Percentiles rank a stretch among this genome's conserved stretches.
phyloP scores from a whole-genome alignment of 805 yeast species.

The Ogataea ramenticola region DNA sequence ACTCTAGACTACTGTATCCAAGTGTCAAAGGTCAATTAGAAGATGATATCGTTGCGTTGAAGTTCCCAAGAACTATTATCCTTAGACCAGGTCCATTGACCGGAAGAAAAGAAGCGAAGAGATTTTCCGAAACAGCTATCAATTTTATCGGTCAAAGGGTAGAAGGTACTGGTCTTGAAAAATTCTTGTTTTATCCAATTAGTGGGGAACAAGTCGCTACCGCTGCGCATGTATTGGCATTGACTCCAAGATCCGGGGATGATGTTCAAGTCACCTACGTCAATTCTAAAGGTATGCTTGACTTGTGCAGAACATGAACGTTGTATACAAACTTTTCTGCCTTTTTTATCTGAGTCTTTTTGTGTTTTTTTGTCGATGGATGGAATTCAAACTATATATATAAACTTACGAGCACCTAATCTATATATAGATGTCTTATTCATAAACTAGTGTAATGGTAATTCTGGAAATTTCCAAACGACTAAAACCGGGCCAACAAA shows the following conservation, averaged over 20 bases:
- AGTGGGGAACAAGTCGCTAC: slow-evolving; percentile 60
- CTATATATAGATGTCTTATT: too few relatives aligned
- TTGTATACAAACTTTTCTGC: too few relatives aligned
- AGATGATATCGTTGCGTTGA: slow-evolving; percentile 51
- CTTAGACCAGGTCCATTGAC: slow-evolving; percentile 70
- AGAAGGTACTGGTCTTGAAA: slow-evolving; percentile 29
- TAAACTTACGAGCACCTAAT: too few relatives aligned
- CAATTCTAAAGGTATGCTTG: slow-evolving; percentile 14
- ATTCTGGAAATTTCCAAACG: too few relatives aligned
- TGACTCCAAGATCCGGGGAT: slow-evolving; percentile 12
- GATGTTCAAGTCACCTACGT: slow-evolving; percentile 19
- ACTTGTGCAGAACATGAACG: slow-evolving; percentile 10
- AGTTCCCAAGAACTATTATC: slow-evolving; percentile 66
- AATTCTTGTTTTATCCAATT: slow-evolving; percentile 37
- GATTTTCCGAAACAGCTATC: slow-evolving; percentile 28
- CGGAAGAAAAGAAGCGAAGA: slow-evolving; percentile 48
- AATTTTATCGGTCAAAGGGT: slow-evolving; percentile 20
- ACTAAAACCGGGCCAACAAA: too few relatives aligned
- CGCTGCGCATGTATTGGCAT: slow-evolving; percentile 29
- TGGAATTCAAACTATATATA: too few relatives aligned
- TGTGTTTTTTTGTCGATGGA: too few relatives aligned
- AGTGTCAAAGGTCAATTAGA: slow-evolving; percentile 74
- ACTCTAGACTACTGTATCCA: slow-evolving; percentile 54
- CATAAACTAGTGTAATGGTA: too few relatives aligned
- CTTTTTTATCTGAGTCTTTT: too few relatives aligned